These are phyloP conservation scores for Xanthoceras sorbifolium DNA, from an alignment of 345 rosid genomes.

Conservation along the genomic window DNA sequence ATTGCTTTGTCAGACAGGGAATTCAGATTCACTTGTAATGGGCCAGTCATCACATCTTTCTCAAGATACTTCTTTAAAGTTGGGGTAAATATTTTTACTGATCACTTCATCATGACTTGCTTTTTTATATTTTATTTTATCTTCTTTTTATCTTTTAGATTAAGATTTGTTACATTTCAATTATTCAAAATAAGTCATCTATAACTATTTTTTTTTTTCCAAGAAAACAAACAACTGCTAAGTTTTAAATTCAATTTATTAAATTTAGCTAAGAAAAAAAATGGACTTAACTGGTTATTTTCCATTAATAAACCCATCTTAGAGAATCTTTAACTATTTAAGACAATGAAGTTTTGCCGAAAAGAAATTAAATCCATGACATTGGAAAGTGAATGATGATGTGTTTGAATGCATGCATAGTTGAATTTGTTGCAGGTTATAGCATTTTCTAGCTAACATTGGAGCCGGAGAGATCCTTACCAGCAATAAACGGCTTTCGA, in stretches of 20 bases:
- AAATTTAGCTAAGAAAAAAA: too few species aligned
- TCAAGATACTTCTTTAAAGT: constrained; percentile 31
- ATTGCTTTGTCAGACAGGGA: constrained; percentile 15
- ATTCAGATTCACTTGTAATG: constrained; percentile 1
- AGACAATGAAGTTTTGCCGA: too few species aligned
- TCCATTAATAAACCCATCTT: too few species aligned
- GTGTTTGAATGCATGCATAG: background rate
- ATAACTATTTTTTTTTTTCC: background rate
- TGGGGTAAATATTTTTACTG: constrained; percentile 30
- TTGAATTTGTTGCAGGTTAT: constrained; percentile 29
- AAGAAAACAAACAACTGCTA: too few species aligned
- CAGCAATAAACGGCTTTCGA: background rate
- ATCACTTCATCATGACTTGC: background rate
- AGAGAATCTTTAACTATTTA: too few species aligned
- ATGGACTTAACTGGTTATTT: too few species aligned
- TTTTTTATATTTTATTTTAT: too few species aligned
- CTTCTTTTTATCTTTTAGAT: background rate
- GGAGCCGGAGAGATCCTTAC: background rate
- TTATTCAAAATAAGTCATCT: background rate
- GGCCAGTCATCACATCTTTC: constrained; percentile 27
- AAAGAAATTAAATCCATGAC: too few species aligned
- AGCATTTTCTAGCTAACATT: constrained; percentile 15
- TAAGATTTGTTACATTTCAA: background rate
- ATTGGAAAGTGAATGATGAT: background rate
- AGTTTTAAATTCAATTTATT: too few species aligned